Evolutionary conservation across 2,329 filamentous ascomycete species (phyloP).

Genomic region (Rachicladosporium sp.): DNA sequence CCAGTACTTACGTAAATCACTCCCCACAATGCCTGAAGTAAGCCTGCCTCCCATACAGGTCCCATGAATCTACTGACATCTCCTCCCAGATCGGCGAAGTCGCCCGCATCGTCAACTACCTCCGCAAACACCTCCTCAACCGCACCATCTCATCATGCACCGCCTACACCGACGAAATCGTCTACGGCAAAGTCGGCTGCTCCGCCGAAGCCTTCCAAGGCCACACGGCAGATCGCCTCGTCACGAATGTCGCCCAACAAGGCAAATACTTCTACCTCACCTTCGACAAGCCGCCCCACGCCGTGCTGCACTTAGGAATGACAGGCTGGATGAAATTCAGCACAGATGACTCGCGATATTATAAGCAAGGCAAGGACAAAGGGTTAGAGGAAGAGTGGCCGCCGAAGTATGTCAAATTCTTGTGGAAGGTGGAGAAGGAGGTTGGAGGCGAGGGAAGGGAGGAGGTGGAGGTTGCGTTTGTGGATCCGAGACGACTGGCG

Average conservation of each 20-base stretch:
- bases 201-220: slow-evolving; percentile 61
- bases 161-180: slow-evolving; percentile 65
- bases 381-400: slow-evolving; percentile 70
- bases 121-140: slow-evolving; percentile 71
- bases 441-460: slow-evolving; percentile 15
- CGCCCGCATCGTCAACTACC: slow-evolving; percentile 73
- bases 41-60: not conserved
- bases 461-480: slow-evolving; percentile 62
- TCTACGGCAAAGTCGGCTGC: slow-evolving; percentile 86
- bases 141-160: slow-evolving; percentile 61
- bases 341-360: slow-evolving; percentile 65
- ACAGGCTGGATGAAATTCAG: slow-evolving; percentile 79
- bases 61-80: not conserved
- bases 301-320: slow-evolving; percentile 45
- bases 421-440: slow-evolving; percentile 44
- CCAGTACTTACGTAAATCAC: no score
- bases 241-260: slow-evolving; percentile 62
- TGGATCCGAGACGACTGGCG: slow-evolving; percentile 70
- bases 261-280: slow-evolving; percentile 97
- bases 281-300: slow-evolving; percentile 65
- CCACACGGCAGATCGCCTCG: slow-evolving; percentile 62
- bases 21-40: slow-evolving; percentile 7
- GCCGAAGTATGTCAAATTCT: slow-evolving; percentile 79
- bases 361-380: slow-evolving; percentile 48
- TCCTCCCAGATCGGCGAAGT: slow-evolving; percentile 43